Conservation (phyloP, 495 filamentous ascomycete species). For the Poronia punctata region DNA sequence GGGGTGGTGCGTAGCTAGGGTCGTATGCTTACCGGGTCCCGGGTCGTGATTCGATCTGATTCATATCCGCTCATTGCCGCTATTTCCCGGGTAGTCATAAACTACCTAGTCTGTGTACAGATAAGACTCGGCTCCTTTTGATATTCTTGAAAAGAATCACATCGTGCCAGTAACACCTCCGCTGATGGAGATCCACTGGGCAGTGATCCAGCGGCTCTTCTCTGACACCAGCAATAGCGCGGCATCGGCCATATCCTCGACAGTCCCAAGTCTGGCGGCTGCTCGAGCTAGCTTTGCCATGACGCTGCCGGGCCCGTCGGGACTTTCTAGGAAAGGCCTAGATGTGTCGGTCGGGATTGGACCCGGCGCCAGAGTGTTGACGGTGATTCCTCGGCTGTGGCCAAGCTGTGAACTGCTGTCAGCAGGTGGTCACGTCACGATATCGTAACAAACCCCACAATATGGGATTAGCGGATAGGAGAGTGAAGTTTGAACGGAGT, state of each 20-base stretch:
- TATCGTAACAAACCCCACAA: neutral
- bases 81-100: too few species aligned
- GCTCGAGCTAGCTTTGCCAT: constrained; percentile 6
- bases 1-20: too few species aligned
- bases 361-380: constrained; percentile 33
- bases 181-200: constrained; percentile 40
- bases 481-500: too few species aligned
- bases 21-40: too few species aligned
- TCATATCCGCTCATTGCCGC: too few species aligned
- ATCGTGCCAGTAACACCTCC: constrained; percentile 29
- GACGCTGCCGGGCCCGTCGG: neutral
- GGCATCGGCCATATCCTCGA: constrained; percentile 39
- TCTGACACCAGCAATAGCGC: constrained; percentile 41
- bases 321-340: constrained; percentile 1
- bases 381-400: constrained; percentile 28
- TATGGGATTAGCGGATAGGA: neutral
- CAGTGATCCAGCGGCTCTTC: constrained; percentile 46
- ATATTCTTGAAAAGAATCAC: neutral
- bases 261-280: constrained; percentile 21
- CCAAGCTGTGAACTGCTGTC: constrained; percentile 21
- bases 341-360: constrained; percentile 23
- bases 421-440: neutral
- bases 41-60: too few species aligned
- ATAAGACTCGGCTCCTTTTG: neutral
- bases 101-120: too few species aligned